Conservation (phyloP, 225 moss, liverwort and hornwort genomes). For the Antitrichia curtipendula region DNA sequence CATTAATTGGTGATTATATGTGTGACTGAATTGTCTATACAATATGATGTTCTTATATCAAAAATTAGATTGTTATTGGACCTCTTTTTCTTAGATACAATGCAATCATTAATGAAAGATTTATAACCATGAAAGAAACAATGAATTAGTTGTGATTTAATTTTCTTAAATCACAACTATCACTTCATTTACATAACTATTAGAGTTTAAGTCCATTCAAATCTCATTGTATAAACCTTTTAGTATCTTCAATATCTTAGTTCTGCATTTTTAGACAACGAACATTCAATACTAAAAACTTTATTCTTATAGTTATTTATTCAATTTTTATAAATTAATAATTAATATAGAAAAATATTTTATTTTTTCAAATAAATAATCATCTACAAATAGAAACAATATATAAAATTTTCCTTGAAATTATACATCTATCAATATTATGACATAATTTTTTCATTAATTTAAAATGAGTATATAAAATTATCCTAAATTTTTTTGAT, state of each 20-base stretch:
- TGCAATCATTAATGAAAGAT: neutral
- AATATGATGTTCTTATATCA: neutral
- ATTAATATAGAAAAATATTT: neutral
- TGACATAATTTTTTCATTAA: neutral
- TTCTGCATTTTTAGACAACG: too few species aligned
- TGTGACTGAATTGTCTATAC: too few species aligned
- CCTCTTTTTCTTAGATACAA: neutral
- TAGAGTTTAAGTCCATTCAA: too few species aligned
- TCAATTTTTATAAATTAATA: too few species aligned
- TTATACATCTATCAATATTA: too few species aligned
- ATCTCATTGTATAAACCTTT: neutral
- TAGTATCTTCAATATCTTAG: neutral
- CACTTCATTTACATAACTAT: too few species aligned
- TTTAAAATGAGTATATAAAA: neutral
- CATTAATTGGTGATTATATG: neutral
- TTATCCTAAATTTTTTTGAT: fast-evolving
- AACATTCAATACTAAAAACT: neutral
- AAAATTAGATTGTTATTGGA: neutral
- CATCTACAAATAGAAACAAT: too few species aligned
- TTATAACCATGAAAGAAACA: neutral
- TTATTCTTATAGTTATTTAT: neutral
- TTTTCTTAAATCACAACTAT: neutral
- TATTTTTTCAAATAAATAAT: neutral
- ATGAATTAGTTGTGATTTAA: too few species aligned
- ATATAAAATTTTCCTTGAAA: too few species aligned